Base-by-base conservation (phyloP, 768 basidiomycete species). In the Amanita rimosa region DNA sequence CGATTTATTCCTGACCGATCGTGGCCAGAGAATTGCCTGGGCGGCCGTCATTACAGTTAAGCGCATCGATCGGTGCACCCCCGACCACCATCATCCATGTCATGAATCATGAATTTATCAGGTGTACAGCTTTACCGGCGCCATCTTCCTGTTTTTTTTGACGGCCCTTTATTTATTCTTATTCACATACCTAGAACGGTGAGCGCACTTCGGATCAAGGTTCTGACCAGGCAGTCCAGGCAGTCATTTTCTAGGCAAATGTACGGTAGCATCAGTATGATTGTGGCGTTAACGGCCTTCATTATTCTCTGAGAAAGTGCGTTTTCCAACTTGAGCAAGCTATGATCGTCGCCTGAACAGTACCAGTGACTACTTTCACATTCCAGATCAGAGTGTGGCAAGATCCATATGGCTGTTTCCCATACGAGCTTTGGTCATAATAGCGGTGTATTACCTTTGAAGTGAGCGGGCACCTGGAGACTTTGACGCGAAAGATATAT, bases 141-240 rank as follows among this genome's bases (percentile, higher is more conserved):
- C 81, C 46, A 59, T 85, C 44, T 76, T 83, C 62, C 68, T 85
- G n/a, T 24, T 35, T 66, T 84, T 50, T 64, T 73, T 50, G 69
- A 66, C 51, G 83, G 84, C 19, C 72, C 78, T 64, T 85, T 70
- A 56, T 54, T 82, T 36, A 3, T 84, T n/a, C n/a, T n/a, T 73
- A 67, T 85, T 86, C 66, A 53, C 67, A 46, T 78, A 65, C 60
- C 79, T 78, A 16, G 83, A 84, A 71, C 82, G 81, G 82, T 82
- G 54, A 50, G 55, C 46, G 49, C 60, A 49, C 38, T 49, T 38
- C 33, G 51, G 63, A 62, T 17, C 22, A 17, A 19, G 19, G 4
- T 11, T 26, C 22, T 17, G 37, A 22, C 14, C 16, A 29, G n/a
- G 13, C 49, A 41, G 29, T 21, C 14, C 16, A 29, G n/a, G 13